phyloP scores from a whole-genome alignment of 129 eudicot genomes.

The Calendula officinalis region DNA sequence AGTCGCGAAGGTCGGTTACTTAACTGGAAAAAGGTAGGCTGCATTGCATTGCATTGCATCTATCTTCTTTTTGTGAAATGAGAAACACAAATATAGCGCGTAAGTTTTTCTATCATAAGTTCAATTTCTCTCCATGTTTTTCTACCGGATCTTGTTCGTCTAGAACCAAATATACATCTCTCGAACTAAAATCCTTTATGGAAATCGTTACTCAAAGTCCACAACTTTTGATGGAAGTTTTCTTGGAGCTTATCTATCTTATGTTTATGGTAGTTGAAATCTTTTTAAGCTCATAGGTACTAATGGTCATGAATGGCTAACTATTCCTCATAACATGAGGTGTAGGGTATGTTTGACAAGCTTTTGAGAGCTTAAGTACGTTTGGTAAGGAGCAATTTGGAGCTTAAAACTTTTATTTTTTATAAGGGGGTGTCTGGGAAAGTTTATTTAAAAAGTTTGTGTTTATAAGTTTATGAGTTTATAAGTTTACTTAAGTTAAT shows the following conservation, averaged over 20 bases:
- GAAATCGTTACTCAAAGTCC: slow-evolving; percentile 17
- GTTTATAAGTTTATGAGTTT: too few relatives aligned
- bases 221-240: slow-evolving; percentile 15
- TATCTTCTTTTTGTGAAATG: slow-evolving; percentile 20
- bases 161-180: slow-evolving; percentile 9
- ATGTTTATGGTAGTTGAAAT: slow-evolving; percentile 8
- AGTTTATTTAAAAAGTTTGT: too few relatives aligned
- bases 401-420: too few relatives aligned
- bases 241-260: background rate
- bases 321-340: slow-evolving; percentile 10
- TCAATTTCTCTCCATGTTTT: slow-evolving; percentile 16
- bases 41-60: background rate
- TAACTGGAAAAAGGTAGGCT: slow-evolving; percentile 28
- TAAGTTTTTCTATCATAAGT: slow-evolving; percentile 14
- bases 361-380: too few relatives aligned
- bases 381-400: too few relatives aligned
- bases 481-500: too few relatives aligned
- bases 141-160: slow-evolving; percentile 25
- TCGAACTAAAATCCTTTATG: slow-evolving; percentile 22
- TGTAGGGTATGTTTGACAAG: background rate
- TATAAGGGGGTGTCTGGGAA: too few relatives aligned
- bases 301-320: slow-evolving; percentile 12
- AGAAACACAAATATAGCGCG: slow-evolving; percentile 10
- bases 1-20: slow-evolving; percentile 15
- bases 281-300: slow-evolving; percentile 15